Percentiles rank a stretch among this genome's conserved stretches.
Conservation (phyloP, 306 rosid species). For the Lathyrus oleraceus region DNA sequence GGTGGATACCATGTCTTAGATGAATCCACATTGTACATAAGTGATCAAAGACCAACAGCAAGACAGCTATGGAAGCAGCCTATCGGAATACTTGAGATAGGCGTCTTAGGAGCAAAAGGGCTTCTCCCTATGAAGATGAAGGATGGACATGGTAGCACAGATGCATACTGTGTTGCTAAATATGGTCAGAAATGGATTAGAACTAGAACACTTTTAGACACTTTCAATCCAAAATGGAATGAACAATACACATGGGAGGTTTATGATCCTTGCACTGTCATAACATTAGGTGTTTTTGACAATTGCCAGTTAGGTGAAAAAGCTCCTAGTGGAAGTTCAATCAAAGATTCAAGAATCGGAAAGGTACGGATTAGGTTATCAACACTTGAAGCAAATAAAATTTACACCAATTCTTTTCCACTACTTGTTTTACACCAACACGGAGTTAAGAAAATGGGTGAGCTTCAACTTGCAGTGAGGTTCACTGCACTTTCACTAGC, state of each 20-base stretch:
- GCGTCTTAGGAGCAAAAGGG: constrained; percentile 74
- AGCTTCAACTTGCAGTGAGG: constrained; percentile 74
- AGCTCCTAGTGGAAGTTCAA: constrained; percentile 39
- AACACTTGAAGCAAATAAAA: constrained; percentile 68
- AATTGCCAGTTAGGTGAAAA: constrained; percentile 74
- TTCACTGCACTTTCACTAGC: constrained; percentile 72
- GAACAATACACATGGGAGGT: constrained; percentile 98
- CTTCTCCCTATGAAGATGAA: constrained; percentile 91
- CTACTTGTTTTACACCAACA: constrained; percentile 72
- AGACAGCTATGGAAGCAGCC: constrained; percentile 86
- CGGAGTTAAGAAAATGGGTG: constrained; percentile 91
- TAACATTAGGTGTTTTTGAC: constrained; percentile 80
- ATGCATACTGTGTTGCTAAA: constrained; percentile 78
- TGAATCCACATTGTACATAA: constrained; percentile 75
- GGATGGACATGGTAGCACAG: constrained; percentile 70
- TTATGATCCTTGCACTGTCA: constrained; percentile 84
- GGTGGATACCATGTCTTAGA: constrained; percentile 93
- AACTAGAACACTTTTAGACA: constrained; percentile 72
- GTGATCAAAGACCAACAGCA: constrained; percentile 88
- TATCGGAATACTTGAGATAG: constrained; percentile 78
- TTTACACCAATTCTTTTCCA: constrained; percentile 65
- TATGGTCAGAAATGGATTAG: constrained; percentile 94
- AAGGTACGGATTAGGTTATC: constrained; percentile 82
- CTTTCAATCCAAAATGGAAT: constrained; percentile 79
- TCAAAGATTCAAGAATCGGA: constrained; percentile 67